A percentile compares a stretch with the other conserved stretches of the same genome.
Conservation (phyloP, 768 basidiomycete species). For the Basidioascus undulatus region DNA sequence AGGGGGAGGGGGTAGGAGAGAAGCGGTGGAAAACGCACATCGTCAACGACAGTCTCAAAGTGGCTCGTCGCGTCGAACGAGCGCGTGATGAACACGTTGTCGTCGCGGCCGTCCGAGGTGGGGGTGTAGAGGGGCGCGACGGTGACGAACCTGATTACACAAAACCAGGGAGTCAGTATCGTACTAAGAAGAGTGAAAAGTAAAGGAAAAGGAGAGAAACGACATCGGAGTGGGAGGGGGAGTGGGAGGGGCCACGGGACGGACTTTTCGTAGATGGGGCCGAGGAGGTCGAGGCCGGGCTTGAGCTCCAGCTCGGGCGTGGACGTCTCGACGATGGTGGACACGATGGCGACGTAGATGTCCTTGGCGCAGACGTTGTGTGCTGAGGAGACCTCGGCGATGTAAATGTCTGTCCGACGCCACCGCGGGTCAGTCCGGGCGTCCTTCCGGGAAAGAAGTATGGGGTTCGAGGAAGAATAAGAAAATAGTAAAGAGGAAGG, state of each 20-base stretch:
- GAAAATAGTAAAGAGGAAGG: constrained; percentile 3
- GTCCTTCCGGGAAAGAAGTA: not conserved
- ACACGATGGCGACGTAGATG: constrained; percentile 87
- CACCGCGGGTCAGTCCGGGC: not conserved
- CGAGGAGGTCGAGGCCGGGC: constrained; percentile 79
- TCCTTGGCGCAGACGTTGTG: constrained; percentile 96
- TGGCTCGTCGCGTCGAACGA: constrained; percentile 98
- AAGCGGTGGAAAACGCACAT: not conserved
- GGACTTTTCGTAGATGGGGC: constrained; percentile 81
- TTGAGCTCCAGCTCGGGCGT: constrained; percentile 73
- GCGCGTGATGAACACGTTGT: constrained; percentile 90
- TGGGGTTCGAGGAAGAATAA: not conserved
- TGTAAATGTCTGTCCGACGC: constrained; percentile 61
- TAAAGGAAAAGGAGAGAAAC: not conserved
- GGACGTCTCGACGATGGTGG: constrained; percentile 88
- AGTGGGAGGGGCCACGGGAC: constrained; percentile 11
- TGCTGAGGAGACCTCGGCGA: constrained; percentile 87
- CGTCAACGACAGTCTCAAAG: constrained; percentile 75
- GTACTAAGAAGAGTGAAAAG: not conserved
- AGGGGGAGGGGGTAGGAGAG: not conserved
- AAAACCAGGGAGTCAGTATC: not conserved
- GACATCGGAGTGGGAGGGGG: not conserved
- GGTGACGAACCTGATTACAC: constrained; percentile 57
- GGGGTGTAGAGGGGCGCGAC: constrained; percentile 75
- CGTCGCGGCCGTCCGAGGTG: constrained; percentile 48